Percentiles rank a stretch among this genome's conserved stretches.
Evolutionary conservation across 148 eudicot species (phyloP).

Genomic region (Camellia lanceoleosa): DNA sequence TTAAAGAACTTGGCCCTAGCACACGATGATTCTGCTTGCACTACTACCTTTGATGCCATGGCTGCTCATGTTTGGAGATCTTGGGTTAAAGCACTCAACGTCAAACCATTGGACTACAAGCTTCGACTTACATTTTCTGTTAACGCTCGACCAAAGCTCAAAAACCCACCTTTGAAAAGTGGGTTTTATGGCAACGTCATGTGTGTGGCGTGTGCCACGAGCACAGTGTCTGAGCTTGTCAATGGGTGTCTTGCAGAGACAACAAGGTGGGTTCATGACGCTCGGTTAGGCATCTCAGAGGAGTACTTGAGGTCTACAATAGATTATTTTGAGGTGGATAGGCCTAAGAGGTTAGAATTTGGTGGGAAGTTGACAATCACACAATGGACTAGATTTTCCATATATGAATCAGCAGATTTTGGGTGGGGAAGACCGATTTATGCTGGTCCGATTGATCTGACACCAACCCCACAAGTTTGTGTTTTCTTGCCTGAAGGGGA

Average conservation of each 20-base stretch:
- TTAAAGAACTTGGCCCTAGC: constrained; percentile 49
- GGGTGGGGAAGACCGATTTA: constrained; percentile 83
- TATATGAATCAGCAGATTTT: constrained; percentile 88
- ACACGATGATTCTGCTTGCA: constrained; percentile 22
- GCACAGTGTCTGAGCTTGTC: constrained; percentile 48
- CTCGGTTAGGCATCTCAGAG: constrained; percentile 59
- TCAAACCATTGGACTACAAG: constrained; percentile 58
- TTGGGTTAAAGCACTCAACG: constrained; percentile 82
- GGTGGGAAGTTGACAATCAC: constrained; percentile 86
- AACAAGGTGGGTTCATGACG: constrained; percentile 54
- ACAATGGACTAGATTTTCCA: constrained; percentile 89
- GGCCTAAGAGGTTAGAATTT: constrained; percentile 83
- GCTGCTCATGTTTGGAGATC: constrained; percentile 96
- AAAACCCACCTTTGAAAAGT: constrained; percentile 44
- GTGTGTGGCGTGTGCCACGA: constrained; percentile 69
- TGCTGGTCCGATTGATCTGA: constrained; percentile 88
- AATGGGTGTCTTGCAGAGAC: constrained; percentile 33
- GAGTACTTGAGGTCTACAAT: constrained; percentile 75
- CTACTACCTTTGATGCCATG: constrained; percentile 84
- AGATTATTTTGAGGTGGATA: constrained; percentile 57
- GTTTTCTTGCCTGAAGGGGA: constrained; percentile 70
- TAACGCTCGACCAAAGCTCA: constrained; percentile 67
- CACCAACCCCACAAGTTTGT: constrained; percentile 92
- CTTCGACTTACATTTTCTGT: constrained; percentile 84
- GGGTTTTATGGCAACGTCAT: constrained; percentile 92